Evolutionary conservation across 441 rosid species (phyloP).

Genomic region (Jatropha podagrica): DNA sequence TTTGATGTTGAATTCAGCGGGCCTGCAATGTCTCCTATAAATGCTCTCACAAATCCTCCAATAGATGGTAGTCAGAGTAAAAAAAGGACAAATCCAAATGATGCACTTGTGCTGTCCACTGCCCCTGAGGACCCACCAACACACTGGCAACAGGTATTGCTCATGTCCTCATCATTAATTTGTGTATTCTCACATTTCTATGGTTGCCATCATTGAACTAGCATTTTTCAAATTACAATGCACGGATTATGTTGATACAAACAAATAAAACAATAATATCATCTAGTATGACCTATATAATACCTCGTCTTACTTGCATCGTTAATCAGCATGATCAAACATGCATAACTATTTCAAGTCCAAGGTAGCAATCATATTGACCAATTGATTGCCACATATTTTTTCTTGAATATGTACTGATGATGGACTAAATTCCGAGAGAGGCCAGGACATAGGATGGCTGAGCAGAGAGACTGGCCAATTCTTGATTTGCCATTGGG

Average conservation of each 20-base stretch:
- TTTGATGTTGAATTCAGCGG: constrained; percentile 85
- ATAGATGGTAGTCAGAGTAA: constrained; percentile 56
- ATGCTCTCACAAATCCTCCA: constrained; percentile 33
- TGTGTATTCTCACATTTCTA: neutral
- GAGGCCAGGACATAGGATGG: neutral
- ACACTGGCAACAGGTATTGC: constrained; percentile 94
- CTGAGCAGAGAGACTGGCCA: neutral
- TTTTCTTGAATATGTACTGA: neutral
- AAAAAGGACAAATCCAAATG: constrained; percentile 71
- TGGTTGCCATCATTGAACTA: neutral
- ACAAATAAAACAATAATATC: neutral
- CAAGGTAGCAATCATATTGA: neutral
- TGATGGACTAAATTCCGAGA: neutral
- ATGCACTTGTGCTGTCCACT: constrained; percentile 77
- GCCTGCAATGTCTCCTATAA: constrained; percentile 47
- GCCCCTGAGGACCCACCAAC: constrained; percentile 95
- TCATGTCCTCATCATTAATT: constrained; percentile 4
- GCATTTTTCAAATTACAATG: neutral
- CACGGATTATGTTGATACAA: neutral
- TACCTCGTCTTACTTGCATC: neutral
- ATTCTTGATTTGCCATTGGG: neutral
- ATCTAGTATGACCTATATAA: neutral
- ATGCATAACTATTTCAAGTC: neutral
- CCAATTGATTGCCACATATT: neutral
- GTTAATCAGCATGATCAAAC: neutral